Base-by-base conservation (phyloP, 345 rosid species). In the Aegle marmelos region DNA sequence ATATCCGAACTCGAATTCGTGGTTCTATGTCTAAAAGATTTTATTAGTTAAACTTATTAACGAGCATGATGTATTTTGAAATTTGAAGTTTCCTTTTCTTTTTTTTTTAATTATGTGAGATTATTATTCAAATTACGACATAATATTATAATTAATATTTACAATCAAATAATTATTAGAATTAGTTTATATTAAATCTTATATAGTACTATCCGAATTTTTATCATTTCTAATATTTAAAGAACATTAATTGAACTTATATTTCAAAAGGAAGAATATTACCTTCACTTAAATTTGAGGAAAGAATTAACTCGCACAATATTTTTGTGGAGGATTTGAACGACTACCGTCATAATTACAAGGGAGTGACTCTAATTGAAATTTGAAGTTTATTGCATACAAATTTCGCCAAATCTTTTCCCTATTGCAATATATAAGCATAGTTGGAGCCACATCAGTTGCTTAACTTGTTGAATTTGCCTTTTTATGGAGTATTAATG, bases 171-270 rank as follows among this genome's bases (percentile, higher is more conserved):
- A 41, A 41, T 41, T 10, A 41, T 0, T 41, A 0, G 0, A 0
- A 10, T 1, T 41, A 10, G 0, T 41, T 41, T 41, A 10, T 0
- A 41, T 41, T 10, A 41, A 10, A 41, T 41, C 1, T 41, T 41
- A 41, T 9, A 41, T 41, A 41, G 4, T 41, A 41, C 14, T 0
- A 0, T 0, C 0, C 0, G 10, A 9, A 2, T 41, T 41, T 41
- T 41, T 41, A 10, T 0, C 1, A 0, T 41, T 0, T 41, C 14
- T 10, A 10, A 0, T 41, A 41, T 41, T 41, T 0, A 0, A 41
- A 0, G 0, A 0, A 41, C 0, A 1, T 10, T 4, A 9, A 41
- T 4, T 41, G 0, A 0, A 41, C 1, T 41, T 0, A 41, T 0
- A 41, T 10, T 41, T 41, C 4, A 1, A 41, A 41, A 10, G 0